These are phyloP conservation scores for Penicillium sumatraense DNA, from an alignment of 2,329 filamentous ascomycete genomes.

Conservation along the genomic window DNA sequence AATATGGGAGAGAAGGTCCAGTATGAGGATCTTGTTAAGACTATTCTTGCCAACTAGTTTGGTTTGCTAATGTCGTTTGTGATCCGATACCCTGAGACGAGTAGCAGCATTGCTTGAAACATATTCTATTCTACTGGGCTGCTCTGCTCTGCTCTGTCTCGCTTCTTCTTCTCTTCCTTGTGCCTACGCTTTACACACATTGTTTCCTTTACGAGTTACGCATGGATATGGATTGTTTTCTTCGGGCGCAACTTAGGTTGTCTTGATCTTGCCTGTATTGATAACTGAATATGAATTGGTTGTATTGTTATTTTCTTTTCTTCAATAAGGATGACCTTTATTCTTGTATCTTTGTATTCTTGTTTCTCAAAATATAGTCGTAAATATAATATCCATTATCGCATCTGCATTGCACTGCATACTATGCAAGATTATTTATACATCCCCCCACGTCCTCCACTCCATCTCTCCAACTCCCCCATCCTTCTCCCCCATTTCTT, in stretches of 20 bases:
- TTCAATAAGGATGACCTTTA: too few relatives aligned
- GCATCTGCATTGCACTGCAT: too few relatives aligned
- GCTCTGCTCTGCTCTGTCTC: not conserved
- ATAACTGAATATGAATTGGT: not conserved
- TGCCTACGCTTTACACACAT: slow-evolving; percentile 19
- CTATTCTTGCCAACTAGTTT: slow-evolving; percentile 77
- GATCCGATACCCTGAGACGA: not conserved
- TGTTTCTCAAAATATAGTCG: not conserved
- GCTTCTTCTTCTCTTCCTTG: not conserved
- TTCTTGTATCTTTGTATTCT: not conserved
- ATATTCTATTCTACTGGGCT: too few relatives aligned
- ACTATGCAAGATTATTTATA: not conserved
- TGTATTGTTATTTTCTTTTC: not conserved
- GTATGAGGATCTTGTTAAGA: slow-evolving; percentile 88
- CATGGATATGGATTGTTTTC: slow-evolving; percentile 1
- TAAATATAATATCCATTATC: too few relatives aligned
- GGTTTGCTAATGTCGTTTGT: slow-evolving; percentile 23
- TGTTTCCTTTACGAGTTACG: slow-evolving; percentile 17
- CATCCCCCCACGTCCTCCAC: slow-evolving; percentile 38
- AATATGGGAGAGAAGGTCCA: slow-evolving; percentile 95
- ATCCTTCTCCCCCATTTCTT: slow-evolving; percentile 54
- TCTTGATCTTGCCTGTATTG: slow-evolving; percentile 5
- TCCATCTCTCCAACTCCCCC: slow-evolving; percentile 32
- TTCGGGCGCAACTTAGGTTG: not conserved
- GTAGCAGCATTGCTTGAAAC: too few relatives aligned